These are phyloP conservation scores for Kregervanrija delftensis DNA, from an alignment of 805 yeast genomes.

Conservation along the genomic window DNA sequence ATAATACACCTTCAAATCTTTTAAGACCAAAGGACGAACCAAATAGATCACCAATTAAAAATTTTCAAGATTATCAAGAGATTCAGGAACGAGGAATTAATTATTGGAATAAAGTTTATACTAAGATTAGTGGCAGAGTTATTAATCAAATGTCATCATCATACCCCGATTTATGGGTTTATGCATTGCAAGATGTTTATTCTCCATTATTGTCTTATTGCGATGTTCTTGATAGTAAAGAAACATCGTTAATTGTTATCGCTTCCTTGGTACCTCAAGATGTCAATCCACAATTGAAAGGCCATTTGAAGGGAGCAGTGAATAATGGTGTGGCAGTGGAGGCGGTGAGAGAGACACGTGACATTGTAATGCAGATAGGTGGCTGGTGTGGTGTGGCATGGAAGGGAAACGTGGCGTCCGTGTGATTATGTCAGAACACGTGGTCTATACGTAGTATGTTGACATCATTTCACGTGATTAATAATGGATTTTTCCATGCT, in stretches of 20 bases:
- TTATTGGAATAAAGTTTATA: conserved; percentile 72
- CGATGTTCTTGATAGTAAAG: conserved; percentile 53
- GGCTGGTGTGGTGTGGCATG: conserved; percentile 71
- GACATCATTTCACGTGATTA: neutral
- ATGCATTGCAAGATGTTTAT: conserved; percentile 65
- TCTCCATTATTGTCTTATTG: conserved; percentile 69
- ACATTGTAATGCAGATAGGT: conserved; percentile 56
- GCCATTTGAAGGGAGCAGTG: conserved; percentile 81
- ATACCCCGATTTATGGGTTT: conserved; percentile 81
- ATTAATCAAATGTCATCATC: conserved; percentile 60
- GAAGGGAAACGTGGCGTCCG: conserved; percentile 44
- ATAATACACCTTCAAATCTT: conserved; percentile 51
- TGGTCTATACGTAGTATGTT: too few relatives aligned
- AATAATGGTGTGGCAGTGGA: conserved; percentile 68
- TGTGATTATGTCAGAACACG: too few relatives aligned
- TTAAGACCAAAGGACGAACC: conserved; percentile 21
- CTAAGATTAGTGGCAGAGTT: conserved; percentile 66
- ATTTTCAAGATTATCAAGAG: conserved; percentile 11
- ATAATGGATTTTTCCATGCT: neutral
- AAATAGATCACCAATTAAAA: conserved; percentile 12
- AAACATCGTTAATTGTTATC: conserved; percentile 71
- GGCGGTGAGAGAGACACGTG: conserved; percentile 54
- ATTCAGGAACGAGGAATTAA: conserved; percentile 42
- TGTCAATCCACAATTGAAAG: conserved; percentile 87
- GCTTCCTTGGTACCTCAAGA: conserved; percentile 86